These are phyloP conservation scores for Diospyros kaki DNA, from an alignment of 148 eudicot genomes.

Conservation along the genomic window DNA sequence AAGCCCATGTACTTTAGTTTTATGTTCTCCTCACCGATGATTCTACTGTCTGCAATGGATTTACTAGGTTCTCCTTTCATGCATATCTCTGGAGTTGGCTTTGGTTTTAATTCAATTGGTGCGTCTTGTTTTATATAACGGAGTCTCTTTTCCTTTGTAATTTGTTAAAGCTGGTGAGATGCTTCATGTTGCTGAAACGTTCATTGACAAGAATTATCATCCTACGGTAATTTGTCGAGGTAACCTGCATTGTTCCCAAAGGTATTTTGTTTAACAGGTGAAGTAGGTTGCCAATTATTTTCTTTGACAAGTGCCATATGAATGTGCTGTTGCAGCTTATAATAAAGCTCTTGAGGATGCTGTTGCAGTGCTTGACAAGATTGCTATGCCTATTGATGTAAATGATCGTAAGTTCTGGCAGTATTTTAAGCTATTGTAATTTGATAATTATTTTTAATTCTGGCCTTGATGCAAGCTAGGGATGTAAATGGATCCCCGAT, in stretches of 20 bases:
- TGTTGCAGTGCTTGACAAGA: constrained; percentile 75
- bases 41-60: too few species aligned
- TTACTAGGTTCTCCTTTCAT: too few species aligned
- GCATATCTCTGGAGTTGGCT: background rate
- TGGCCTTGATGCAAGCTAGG: too few species aligned
- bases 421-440: constrained; percentile 11
- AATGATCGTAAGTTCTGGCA: constrained; percentile 70
- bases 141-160: constrained; percentile 1
- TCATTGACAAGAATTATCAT: constrained; percentile 80
- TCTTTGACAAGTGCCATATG: background rate
- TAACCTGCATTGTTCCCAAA: constrained; percentile 17
- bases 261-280: background rate
- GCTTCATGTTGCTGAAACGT: constrained; percentile 98
- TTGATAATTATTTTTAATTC: background rate
- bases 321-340: constrained; percentile 55
- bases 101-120: background rate
- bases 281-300: constrained; percentile 3
- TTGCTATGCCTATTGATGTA: constrained; percentile 79
- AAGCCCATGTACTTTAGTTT: too few species aligned
- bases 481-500: too few species aligned
- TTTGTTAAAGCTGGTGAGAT: constrained; percentile 85
- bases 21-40: too few species aligned
- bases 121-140: background rate
- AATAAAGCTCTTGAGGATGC: constrained; percentile 94
- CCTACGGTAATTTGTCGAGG: constrained; percentile 99